Base-by-base conservation (phyloP, 2,329 filamentous ascomycete species). In the Cladosporium velox region DNA sequence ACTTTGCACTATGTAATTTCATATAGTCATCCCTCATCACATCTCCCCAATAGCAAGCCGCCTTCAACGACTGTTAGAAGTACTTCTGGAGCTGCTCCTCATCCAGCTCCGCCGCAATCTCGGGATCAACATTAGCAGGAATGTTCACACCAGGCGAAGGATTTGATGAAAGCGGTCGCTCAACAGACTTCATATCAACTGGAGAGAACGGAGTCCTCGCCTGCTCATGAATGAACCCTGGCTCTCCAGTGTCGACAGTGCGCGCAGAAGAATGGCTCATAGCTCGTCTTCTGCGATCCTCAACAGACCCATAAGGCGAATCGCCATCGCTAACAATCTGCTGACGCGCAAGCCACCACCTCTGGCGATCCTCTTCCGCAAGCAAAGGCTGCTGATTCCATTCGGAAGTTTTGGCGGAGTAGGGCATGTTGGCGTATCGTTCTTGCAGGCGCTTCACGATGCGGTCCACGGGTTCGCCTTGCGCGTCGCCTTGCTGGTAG, bases 351-450 rank as follows among this genome's bases (percentile, higher is more conserved):
- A 65, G 44, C 55, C 55, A 65, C 64, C 64, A 65, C 8, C 64
- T 30, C 49, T 59, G 58, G n/a, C 55, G 57, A 18, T 59, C 64
- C 11, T 65, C 55, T 15, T 65, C 64, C 21, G 55, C 64, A 8
- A 59, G 55, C 32, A 65, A 21, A 38, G 64, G 64, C 57, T 66
- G 65, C 34, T 66, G 58, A 26, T 66, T 58, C 65, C 65, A 66
- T 44, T 66, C 65, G 32, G 59, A 51, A 12, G 59, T 66, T 32
- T 66, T 66, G 26, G 58, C 65, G 32, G 58, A 63, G 58, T 66
- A 62, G 14, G 65, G 59, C 65, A 66, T 66, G 59, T 57, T 62
- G 10, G 58, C 28, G 59, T 66, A 66, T 28, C 58, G 58, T 24
- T 66, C 59, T 58, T 49, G 38, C 0, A 66, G 58, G 18, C 41